Percentiles rank a stretch among this genome's conserved stretches.
phyloP scores from a whole-genome alignment of 805 yeast genomes.

The Kodamaea laetipori region DNA sequence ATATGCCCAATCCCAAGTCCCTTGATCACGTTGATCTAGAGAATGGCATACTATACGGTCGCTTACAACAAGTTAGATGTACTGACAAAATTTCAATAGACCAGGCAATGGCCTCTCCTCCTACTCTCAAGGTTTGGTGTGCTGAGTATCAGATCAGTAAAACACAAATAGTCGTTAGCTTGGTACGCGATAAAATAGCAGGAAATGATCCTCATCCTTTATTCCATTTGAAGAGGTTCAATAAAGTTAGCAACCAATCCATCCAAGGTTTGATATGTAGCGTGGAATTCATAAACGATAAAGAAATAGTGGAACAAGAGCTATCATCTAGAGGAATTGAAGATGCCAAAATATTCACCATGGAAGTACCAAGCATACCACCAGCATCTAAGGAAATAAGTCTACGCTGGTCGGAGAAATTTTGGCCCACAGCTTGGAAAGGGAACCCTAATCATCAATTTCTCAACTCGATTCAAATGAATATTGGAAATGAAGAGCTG shows the following conservation, averaged over 20 bases:
- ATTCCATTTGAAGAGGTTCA: constrained; percentile 58
- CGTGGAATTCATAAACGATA: constrained; percentile 27
- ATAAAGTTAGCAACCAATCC: constrained; percentile 28
- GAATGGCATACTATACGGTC: constrained; percentile 46
- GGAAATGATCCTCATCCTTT: constrained; percentile 30
- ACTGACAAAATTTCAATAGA: constrained; percentile 18
- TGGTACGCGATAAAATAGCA: constrained; percentile 29
- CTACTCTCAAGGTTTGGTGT: constrained; percentile 47
- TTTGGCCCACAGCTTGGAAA: constrained; percentile 94
- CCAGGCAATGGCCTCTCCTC: constrained; percentile 23
- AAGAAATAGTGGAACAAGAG: constrained; percentile 22
- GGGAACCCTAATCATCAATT: constrained; percentile 83
- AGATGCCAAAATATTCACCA: constrained; percentile 16
- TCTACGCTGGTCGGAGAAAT: constrained; percentile 59
- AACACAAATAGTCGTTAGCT: constrained; percentile 28
- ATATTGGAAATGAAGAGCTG: constrained; percentile 44
- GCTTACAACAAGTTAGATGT: constrained; percentile 48
- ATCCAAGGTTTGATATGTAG: constrained; percentile 54
- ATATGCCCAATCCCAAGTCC: constrained; percentile 5
- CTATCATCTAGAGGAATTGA: constrained; percentile 14
- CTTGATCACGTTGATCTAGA: constrained; percentile 45
- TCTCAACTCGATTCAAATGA: constrained; percentile 55
- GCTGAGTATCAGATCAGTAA: constrained; percentile 45
- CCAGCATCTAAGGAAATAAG: constrained; percentile 74
- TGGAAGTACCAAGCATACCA: constrained; percentile 56